Conservation (phyloP, 345 rosid species). For the Camelina neglecta region DNA sequence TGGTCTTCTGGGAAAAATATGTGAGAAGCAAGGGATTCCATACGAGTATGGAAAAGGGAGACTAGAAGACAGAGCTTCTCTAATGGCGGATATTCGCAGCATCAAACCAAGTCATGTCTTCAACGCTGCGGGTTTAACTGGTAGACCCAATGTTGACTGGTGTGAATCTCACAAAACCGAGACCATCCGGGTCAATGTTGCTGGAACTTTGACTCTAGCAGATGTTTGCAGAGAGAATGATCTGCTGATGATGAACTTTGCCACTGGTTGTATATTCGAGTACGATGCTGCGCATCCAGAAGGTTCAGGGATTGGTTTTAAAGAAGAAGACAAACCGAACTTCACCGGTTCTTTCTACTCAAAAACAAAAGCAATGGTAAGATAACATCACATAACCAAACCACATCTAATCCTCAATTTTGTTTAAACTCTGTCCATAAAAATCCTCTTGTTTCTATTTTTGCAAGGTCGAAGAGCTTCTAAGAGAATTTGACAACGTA, state of each 20-base stretch:
- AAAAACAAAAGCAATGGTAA: conserved; percentile 87
- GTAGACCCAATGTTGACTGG: conserved; percentile 97
- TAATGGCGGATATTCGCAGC: conserved; percentile 66
- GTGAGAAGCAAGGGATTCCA: conserved; percentile 76
- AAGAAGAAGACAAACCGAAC: conserved; percentile 80
- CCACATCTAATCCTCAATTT: not conserved
- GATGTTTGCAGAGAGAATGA: conserved; percentile 83
- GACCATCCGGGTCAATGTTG: conserved; percentile 84
- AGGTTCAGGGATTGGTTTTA: conserved; percentile 83
- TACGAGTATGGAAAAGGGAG: conserved; percentile 89
- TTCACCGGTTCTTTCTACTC: conserved; percentile 87
- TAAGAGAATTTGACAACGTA: conserved; percentile 83
- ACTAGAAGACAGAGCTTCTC: conserved; percentile 72
- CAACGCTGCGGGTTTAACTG: conserved; percentile 93
- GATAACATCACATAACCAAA: conserved; percentile 4
- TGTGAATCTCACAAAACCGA: conserved; percentile 91
- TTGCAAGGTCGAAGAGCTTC: conserved; percentile 85
- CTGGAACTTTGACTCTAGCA: conserved; percentile 84
- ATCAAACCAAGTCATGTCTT: conserved; percentile 86
- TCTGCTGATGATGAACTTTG: conserved; percentile 79
- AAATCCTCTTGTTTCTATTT: conserved; percentile 11
- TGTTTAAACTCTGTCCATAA: conserved; percentile 16
- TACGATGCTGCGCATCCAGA: conserved; percentile 79
- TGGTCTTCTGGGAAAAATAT: conserved; percentile 76
- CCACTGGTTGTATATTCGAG: conserved; percentile 94